These are phyloP conservation scores for Amniculicola lignicola DNA, from an alignment of 495 filamentous ascomycete genomes.

Conservation along the genomic window DNA sequence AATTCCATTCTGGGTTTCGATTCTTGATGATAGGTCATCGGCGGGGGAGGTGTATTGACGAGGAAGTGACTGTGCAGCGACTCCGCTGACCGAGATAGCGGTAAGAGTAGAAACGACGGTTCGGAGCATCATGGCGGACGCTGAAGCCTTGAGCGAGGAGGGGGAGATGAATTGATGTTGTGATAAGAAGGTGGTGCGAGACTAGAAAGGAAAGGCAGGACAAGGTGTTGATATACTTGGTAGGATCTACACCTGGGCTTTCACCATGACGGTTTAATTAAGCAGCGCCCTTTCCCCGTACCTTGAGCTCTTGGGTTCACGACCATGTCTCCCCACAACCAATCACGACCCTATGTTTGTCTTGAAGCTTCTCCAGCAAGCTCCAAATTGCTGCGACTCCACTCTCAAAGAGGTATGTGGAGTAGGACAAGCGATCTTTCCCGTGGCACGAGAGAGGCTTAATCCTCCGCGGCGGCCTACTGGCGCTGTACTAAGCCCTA, in stretches of 20 bases:
- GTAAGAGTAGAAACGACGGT: not conserved
- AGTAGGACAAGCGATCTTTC: not conserved
- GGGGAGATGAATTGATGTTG: not conserved
- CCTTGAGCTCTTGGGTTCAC: too few species aligned
- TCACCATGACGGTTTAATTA: too few species aligned
- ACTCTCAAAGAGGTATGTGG: not conserved
- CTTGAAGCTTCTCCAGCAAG: too few species aligned
- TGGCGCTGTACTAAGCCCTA: not conserved
- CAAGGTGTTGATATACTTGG: too few species aligned
- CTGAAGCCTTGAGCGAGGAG: not conserved
- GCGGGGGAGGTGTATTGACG: too few species aligned
- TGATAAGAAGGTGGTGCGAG: too few species aligned
- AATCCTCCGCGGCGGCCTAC: not conserved
- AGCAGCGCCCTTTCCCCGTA: too few species aligned
- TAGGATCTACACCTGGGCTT: too few species aligned
- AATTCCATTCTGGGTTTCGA: conserved; percentile 12
- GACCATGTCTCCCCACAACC: too few species aligned
- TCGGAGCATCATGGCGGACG: not conserved
- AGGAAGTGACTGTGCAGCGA: not conserved
- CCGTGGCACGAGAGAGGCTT: conserved; percentile 5
- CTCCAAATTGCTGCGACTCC: too few species aligned
- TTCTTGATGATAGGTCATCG: conserved; percentile 4
- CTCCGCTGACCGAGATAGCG: not conserved
- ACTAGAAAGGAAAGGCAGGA: too few species aligned
- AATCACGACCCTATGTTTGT: too few species aligned